phyloP scores from a whole-genome alignment of 106 monocot genomes.

The Acorus calamus region DNA sequence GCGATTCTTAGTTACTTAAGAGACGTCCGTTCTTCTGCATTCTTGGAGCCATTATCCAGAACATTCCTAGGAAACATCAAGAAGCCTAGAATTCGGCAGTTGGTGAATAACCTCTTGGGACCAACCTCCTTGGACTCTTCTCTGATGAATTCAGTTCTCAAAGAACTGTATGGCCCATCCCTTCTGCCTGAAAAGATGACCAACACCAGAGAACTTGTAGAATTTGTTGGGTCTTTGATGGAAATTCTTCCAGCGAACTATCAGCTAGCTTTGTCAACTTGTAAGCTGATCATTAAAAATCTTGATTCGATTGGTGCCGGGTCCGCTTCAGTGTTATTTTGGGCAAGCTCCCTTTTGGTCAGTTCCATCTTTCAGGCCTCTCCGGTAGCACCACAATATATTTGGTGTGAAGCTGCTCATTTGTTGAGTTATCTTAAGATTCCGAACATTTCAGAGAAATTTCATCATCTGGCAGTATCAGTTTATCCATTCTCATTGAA shows the following conservation, averaged over 20 bases:
- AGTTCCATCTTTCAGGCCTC: constrained; percentile 57
- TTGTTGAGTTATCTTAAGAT: constrained; percentile 20
- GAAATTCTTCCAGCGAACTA: constrained; percentile 73
- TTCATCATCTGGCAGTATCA: constrained; percentile 49
- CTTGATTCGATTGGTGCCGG: constrained; percentile 12
- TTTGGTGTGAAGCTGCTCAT: constrained; percentile 50
- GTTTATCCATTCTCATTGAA: constrained; percentile 81
- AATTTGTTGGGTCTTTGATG: constrained; percentile 56
- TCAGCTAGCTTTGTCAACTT: constrained; percentile 48
- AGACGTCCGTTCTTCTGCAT: constrained; percentile 27
- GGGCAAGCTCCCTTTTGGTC: constrained; percentile 58
- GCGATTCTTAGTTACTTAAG: constrained; percentile 33
- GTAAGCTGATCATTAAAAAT: constrained; percentile 16
- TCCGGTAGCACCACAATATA: constrained; percentile 66
- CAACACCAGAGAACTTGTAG: constrained; percentile 50
- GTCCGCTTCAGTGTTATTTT: constrained; percentile 32
- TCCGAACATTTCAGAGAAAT: constrained; percentile 32
- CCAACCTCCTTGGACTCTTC: constrained; percentile 38
- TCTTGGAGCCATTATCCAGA: constrained; percentile 46
- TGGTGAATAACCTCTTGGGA: constrained; percentile 48
- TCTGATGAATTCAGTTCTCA: constrained; percentile 63
- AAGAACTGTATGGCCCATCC: constrained; percentile 50
- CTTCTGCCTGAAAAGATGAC: constrained; percentile 42
- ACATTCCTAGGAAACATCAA: constrained; percentile 40
- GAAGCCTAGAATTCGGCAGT: constrained; percentile 46